Conservation (phyloP, 129 eudicot species). For the Oenanthe sinensis region DNA sequence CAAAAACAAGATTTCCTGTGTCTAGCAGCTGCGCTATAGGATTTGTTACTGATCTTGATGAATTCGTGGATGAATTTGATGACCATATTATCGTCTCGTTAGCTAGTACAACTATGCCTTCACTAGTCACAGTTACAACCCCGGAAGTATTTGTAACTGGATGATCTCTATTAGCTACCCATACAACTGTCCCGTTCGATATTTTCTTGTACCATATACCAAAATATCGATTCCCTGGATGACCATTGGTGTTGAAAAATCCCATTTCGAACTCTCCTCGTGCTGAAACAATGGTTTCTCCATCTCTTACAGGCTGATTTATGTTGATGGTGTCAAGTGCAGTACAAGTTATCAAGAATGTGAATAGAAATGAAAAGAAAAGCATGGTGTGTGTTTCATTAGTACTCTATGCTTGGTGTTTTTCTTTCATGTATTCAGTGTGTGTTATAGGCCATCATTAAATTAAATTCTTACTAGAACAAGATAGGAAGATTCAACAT, state of each 20-base stretch:
- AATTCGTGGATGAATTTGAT: neutral
- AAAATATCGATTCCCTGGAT: neutral
- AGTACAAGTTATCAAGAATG: neutral
- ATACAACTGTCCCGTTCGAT: neutral
- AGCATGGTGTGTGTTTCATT: conserved; percentile 1
- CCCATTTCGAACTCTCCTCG: conserved; percentile 1
- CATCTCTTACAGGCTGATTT: neutral
- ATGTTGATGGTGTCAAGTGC: neutral
- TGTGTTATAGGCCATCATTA: neutral
- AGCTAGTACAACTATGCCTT: neutral
- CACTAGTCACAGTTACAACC: neutral
- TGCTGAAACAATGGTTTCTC: neutral
- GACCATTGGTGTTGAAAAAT: neutral
- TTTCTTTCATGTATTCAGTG: too few species aligned
- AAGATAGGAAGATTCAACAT: neutral
- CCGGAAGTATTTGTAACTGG: neutral
- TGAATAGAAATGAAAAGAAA: neutral
- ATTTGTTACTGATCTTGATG: neutral
- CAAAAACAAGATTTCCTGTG: conserved; percentile 34
- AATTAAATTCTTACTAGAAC: too few species aligned
- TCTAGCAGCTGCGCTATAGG: conserved; percentile 24
- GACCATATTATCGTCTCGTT: neutral
- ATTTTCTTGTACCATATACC: conserved; percentile 2
- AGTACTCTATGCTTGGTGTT: neutral
- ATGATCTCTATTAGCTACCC: neutral